Evolutionary conservation across 2,329 filamentous ascomycete species (phyloP).

Genomic region (Cordyceps militaris): DNA sequence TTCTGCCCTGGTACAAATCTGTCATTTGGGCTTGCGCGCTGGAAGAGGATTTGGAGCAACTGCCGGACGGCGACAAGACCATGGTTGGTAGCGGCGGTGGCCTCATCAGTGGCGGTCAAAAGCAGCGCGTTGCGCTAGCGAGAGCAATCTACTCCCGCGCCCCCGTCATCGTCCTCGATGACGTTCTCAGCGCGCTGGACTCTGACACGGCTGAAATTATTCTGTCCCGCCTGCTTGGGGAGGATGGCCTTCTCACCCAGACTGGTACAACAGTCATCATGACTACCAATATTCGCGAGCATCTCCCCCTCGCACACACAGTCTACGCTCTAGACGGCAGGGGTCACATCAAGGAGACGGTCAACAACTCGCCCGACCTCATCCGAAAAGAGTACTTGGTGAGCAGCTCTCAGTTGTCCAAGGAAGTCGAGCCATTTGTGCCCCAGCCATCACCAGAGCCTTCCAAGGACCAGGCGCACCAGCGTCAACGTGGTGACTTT

Average conservation of each 20-base stretch:
- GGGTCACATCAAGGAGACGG: slow-evolving; percentile 2
- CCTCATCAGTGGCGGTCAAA: slow-evolving; percentile 19
- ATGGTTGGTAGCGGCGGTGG: slow-evolving; percentile 15
- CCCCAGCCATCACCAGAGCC: slow-evolving; percentile 2
- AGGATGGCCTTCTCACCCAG: slow-evolving; percentile 16
- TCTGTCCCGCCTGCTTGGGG: slow-evolving; percentile 15
- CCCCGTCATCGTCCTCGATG: slow-evolving; percentile 82
- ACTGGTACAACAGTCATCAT: slow-evolving; percentile 15
- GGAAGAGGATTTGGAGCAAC: slow-evolving; percentile 36
- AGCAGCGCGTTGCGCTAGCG: slow-evolving; percentile 46
- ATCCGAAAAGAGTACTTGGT: slow-evolving; percentile 6
- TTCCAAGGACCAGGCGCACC: slow-evolving; percentile 1
- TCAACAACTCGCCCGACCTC: slow-evolving; percentile 8
- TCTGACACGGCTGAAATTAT: slow-evolving; percentile 14
- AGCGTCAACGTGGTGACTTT: slow-evolving; percentile 9
- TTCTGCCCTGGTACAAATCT: slow-evolving; percentile 8
- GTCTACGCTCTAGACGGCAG: slow-evolving; percentile 8
- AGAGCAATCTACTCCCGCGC: slow-evolving; percentile 85
- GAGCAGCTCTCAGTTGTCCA: neutral
- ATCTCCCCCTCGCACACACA: slow-evolving; percentile 8
- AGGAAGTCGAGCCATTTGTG: neutral
- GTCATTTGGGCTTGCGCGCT: slow-evolving; percentile 9
- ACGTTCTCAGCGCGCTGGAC: slow-evolving; percentile 29
- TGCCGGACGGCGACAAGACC: slow-evolving; percentile 8
- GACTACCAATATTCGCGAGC: slow-evolving; percentile 12